These are phyloP conservation scores for Dissoconium aciculare DNA, from an alignment of 2,329 filamentous ascomycete species.

Conservation along the genomic window DNA sequence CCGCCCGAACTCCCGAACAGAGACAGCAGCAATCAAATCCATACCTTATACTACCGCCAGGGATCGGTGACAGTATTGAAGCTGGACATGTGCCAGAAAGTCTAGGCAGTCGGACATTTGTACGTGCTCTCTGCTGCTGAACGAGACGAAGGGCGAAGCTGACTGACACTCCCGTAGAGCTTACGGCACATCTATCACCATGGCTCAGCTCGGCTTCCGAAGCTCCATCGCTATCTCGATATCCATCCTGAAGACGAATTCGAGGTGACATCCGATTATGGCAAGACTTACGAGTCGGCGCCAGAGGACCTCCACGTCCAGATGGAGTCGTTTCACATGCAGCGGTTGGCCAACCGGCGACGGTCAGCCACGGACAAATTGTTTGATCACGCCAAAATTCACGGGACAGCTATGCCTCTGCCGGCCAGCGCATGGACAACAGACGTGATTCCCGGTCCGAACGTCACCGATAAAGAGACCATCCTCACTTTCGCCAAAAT, in stretches of 20 bases:
- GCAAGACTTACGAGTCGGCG: conserved; percentile 25
- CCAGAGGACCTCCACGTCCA: conserved; percentile 30
- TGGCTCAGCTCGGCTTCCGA: conserved; percentile 63
- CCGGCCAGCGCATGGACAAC: conserved; percentile 56
- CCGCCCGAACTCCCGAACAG: conserved; percentile 12
- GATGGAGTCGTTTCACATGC: conserved; percentile 44
- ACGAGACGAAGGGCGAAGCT: neutral
- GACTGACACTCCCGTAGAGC: conserved; percentile 28
- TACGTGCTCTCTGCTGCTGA: conserved; percentile 8
- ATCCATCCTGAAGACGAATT: conserved; percentile 42
- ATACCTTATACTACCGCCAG: conserved; percentile 15
- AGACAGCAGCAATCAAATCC: conserved; percentile 11
- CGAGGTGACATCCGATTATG: conserved; percentile 16
- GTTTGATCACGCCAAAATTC: conserved; percentile 54
- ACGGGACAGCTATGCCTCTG: conserved; percentile 30
- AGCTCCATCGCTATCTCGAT: conserved; percentile 63
- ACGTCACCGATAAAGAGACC: conserved; percentile 73
- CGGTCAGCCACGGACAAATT: conserved; percentile 64
- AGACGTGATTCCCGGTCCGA: conserved; percentile 63
- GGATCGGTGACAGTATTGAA: conserved; percentile 4
- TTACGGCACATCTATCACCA: conserved; percentile 89
- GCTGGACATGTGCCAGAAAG: conserved; percentile 7
- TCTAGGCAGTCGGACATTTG: conserved; percentile 18
- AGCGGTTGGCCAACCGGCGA: conserved; percentile 66
- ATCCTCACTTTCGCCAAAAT: conserved; percentile 75